phyloP scores from a whole-genome alignment of 495 filamentous ascomycete species.

The Sporormia fimetaria region DNA sequence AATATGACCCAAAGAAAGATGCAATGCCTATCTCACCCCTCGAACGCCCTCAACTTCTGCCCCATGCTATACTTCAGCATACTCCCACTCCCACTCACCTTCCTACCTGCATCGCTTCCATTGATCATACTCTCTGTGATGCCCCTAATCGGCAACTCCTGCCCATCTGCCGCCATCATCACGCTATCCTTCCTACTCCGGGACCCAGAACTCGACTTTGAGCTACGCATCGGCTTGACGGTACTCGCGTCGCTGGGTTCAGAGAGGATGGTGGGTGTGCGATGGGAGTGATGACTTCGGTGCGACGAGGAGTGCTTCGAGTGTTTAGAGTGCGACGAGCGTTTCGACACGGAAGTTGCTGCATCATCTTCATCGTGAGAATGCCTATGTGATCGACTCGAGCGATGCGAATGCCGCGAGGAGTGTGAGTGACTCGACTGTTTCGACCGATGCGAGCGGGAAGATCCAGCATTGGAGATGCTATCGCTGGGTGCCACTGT shows the following conservation, averaged over 20 bases:
- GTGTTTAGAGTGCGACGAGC: slow-evolving; percentile 8
- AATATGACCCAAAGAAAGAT: too few species aligned
- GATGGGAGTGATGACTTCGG: slow-evolving; percentile 3
- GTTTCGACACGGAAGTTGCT: slow-evolving; percentile 7
- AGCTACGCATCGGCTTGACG: slow-evolving; percentile 19
- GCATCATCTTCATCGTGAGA: too few species aligned
- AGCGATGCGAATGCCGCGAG: not conserved
- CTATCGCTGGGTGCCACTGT: slow-evolving; percentile 32
- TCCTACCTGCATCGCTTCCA: slow-evolving; percentile 9
- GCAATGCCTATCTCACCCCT: too few species aligned
- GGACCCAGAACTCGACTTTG: not conserved
- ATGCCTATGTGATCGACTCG: not conserved
- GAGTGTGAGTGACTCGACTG: not conserved
- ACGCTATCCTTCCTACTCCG: slow-evolving; percentile 16
- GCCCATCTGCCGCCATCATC: slow-evolving; percentile 10
- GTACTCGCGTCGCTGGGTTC: slow-evolving; percentile 26
- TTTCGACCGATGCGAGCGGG: slow-evolving; percentile 12
- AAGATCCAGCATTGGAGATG: slow-evolving; percentile 29
- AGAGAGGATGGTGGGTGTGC: slow-evolving; percentile 10
- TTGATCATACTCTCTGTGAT: slow-evolving; percentile 25
- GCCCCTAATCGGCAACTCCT: slow-evolving; percentile 24
- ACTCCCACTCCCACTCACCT: slow-evolving; percentile 24
- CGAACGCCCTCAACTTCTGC: slow-evolving; percentile 8
- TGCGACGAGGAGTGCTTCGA: slow-evolving; percentile 8
- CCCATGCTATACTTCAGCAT: slow-evolving; percentile 19